These are phyloP conservation scores for Pyricularia grisea DNA, from an alignment of 2,329 filamentous ascomycete species.

Conservation along the genomic window DNA sequence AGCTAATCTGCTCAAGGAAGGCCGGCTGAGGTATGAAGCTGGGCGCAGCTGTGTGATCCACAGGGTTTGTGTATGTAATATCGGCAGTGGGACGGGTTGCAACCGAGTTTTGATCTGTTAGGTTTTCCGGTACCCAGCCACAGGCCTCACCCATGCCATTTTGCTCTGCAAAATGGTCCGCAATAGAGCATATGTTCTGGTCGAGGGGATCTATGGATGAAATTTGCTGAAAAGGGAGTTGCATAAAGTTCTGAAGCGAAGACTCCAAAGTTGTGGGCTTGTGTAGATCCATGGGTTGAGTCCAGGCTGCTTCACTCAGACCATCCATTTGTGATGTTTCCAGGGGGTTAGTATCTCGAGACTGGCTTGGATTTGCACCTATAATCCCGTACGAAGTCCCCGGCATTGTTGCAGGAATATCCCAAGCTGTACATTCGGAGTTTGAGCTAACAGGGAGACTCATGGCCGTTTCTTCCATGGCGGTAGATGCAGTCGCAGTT, in stretches of 20 bases:
- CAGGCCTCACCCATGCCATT: neutral
- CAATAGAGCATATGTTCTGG: neutral
- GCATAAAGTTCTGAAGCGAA: neutral
- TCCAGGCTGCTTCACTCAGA: neutral
- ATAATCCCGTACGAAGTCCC: neutral
- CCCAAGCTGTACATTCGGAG: neutral
- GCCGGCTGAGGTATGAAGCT: neutral
- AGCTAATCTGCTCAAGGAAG: neutral
- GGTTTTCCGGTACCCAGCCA: neutral
- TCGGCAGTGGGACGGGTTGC: neutral
- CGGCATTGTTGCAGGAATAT: neutral
- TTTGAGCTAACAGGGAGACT: neutral
- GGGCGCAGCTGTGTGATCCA: neutral
- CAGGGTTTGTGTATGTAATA: neutral
- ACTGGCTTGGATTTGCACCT: neutral
- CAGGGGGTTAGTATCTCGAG: neutral
- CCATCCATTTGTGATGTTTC: neutral
- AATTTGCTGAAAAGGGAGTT: neutral
- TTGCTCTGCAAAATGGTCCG: neutral
- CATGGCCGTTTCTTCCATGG: neutral
- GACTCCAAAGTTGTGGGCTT: neutral
- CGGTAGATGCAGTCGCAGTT: neutral
- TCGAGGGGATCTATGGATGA: no score
- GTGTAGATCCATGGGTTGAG: neutral
- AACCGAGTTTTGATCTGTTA: neutral